Evolutionary conservation across 2,329 filamentous ascomycete genomes (phyloP).

Genomic region (Trichothecium sympodiale): DNA sequence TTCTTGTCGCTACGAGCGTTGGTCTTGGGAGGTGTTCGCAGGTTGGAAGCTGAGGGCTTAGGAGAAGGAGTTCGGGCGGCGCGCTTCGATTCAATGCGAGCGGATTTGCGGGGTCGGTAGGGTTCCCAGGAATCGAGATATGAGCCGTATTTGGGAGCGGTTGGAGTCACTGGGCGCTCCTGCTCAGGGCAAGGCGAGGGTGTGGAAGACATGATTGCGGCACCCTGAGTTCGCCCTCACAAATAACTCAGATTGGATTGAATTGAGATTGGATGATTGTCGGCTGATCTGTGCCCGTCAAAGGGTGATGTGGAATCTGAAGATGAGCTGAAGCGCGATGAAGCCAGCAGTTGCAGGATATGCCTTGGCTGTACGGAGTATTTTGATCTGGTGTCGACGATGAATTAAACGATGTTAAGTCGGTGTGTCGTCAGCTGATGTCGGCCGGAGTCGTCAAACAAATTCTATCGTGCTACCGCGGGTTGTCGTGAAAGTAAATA

Average conservation of each 20-base stretch:
- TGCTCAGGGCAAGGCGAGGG: conserved; percentile 4
- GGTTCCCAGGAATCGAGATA: conserved; percentile 57
- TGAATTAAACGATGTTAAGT: no score
- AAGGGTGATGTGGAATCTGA: conserved; percentile 1
- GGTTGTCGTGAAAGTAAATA: no score
- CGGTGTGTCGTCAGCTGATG: no score
- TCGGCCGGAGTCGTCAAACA: no score
- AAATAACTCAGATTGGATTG: no score
- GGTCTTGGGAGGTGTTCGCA: conserved; percentile 7
- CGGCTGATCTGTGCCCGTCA: background rate
- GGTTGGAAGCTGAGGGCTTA: conserved; percentile 15
- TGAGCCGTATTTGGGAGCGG: conserved; percentile 3
- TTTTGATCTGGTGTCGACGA: no score
- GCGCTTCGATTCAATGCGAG: conserved; percentile 49
- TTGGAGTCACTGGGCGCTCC: conserved; percentile 3
- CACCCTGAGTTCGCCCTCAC: background rate
- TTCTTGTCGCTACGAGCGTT: conserved; percentile 28
- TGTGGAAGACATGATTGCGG: conserved; percentile 5
- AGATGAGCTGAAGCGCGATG: no score
- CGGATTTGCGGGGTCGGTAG: conserved; percentile 60
- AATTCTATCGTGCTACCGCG: background rate
- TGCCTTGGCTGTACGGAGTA: no score
- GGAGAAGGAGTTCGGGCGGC: conserved; percentile 46
- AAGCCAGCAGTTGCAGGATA: no score
- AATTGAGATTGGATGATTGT: no score